Evolutionary conservation across 192 early-diverging fungal genomes (phyloP).

Genomic region (Coemansia sp.): DNA sequence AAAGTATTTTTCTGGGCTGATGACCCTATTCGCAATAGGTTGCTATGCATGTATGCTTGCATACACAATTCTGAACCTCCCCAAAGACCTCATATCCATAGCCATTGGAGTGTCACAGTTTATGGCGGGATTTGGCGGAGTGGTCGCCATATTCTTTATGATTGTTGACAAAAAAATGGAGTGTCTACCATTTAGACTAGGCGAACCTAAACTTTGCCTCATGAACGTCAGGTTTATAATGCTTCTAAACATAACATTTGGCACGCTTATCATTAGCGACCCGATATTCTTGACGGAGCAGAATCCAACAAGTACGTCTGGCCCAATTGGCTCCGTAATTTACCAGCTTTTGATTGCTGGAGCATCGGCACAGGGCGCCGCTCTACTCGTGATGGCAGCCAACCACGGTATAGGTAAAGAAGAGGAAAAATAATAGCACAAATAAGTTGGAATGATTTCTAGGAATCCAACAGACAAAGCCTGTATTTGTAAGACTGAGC

Average conservation of each 20-base stretch:
- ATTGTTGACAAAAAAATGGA: background rate
- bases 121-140: background rate
- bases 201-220: background rate
- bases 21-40: background rate
- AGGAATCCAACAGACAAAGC: background rate
- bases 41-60: background rate
- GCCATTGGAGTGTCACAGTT: conserved; percentile 1
- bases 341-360: conserved; percentile 13
- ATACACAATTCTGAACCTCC: background rate
- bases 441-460: background rate
- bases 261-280: conserved; percentile 12
- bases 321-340: background rate
- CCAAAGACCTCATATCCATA: background rate
- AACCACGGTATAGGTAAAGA: too few species aligned
- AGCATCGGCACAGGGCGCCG: conserved; percentile 1
- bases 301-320: background rate
- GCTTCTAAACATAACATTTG: conserved; percentile 1
- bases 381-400: background rate
- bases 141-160: background rate
- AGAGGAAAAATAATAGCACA: background rate
- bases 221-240: background rate
- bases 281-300: conserved; percentile 9
- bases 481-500: background rate
- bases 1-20: background rate
- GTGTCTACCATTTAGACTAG: background rate